phyloP scores from a whole-genome alignment of 1,284 basidiomycete genomes.

The Phaffia rhodozyma region DNA sequence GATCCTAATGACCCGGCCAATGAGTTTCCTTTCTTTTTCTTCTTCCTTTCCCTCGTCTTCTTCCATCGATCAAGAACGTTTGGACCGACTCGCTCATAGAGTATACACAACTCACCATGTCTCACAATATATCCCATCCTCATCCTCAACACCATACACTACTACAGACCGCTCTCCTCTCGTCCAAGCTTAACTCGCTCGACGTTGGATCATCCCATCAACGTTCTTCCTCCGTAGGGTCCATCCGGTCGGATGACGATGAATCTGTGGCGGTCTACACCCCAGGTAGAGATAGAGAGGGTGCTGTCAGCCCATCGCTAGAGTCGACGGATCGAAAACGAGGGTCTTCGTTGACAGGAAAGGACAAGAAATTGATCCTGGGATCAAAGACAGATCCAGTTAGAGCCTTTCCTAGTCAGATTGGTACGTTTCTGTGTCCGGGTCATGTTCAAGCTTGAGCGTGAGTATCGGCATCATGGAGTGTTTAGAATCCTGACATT shows the following conservation, averaged over 20 bases:
- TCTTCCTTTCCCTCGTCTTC: too few species aligned
- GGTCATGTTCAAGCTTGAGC: not conserved
- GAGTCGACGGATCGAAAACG: not conserved
- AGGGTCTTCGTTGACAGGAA: not conserved
- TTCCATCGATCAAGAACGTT: too few species aligned
- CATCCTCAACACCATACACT: conserved; percentile 12
- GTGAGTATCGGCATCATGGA: not conserved
- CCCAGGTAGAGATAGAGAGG: conserved; percentile 3
- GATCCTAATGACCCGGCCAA: too few species aligned
- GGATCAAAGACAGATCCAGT: conserved; percentile 11
- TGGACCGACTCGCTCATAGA: too few species aligned
- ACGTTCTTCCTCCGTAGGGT: not conserved
- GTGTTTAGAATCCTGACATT: not conserved
- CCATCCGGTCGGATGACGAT: not conserved
- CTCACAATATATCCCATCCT: not conserved
- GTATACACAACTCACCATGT: too few species aligned
- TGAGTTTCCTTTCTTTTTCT: too few species aligned
- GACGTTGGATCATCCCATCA: not conserved
- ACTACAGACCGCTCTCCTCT: conserved; percentile 16
- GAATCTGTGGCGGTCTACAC: conserved; percentile 14
- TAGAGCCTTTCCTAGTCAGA: conserved; percentile 11
- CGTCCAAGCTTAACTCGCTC: conserved; percentile 10
- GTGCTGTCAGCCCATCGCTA: not conserved
- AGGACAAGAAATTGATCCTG: not conserved
- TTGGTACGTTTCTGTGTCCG: conserved; percentile 2